phyloP scores from a whole-genome alignment of 1,284 basidiomycete species.

The Cerioporus squamosus region DNA sequence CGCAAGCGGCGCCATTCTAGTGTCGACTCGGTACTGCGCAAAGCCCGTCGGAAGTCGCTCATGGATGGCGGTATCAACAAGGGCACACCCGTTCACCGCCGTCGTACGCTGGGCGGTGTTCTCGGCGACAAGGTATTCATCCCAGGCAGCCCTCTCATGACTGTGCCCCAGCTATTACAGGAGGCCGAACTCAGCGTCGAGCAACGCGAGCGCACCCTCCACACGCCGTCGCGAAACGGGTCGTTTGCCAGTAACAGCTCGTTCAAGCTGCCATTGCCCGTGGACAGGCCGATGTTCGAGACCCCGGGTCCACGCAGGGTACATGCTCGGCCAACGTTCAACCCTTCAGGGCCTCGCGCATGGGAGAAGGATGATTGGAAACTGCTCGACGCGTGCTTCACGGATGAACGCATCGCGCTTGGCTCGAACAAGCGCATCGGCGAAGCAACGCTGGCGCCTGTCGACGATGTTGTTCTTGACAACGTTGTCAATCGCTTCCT shows the following conservation, averaged over 20 bases:
- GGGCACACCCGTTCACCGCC: conserved; percentile 30
- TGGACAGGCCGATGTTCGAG: conserved; percentile 14
- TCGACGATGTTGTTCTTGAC: conserved; percentile 21
- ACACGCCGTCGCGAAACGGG: conserved; percentile 13
- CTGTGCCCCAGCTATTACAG: conserved; percentile 57
- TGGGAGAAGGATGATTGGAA: conserved; percentile 81
- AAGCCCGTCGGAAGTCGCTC: conserved; percentile 39
- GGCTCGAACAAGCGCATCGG: conserved; percentile 37
- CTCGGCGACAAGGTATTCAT: conserved; percentile 57
- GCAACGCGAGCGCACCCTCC: conserved; percentile 24
- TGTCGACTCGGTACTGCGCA: conserved; percentile 40
- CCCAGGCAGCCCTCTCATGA: conserved; percentile 56
- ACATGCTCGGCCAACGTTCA: conserved; percentile 14
- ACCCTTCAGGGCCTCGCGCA: conserved; percentile 31
- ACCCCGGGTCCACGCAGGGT: conserved; percentile 21
- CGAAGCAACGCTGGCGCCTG: conserved; percentile 17
- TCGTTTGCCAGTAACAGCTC: conserved; percentile 4
- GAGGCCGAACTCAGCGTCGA: conserved; percentile 61
- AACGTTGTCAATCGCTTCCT: conserved; percentile 22
- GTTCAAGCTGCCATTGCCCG: conserved; percentile 14
- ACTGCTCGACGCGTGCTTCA: conserved; percentile 74
- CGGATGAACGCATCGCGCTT: conserved; percentile 60
- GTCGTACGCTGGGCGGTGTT: conserved; percentile 47
- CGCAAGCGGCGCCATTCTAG: conserved; percentile 35
- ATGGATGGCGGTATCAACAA: conserved; percentile 42